These are phyloP conservation scores for Zygosaccharomyces lentus DNA, from an alignment of 805 yeast genomes.

Conservation along the genomic window DNA sequence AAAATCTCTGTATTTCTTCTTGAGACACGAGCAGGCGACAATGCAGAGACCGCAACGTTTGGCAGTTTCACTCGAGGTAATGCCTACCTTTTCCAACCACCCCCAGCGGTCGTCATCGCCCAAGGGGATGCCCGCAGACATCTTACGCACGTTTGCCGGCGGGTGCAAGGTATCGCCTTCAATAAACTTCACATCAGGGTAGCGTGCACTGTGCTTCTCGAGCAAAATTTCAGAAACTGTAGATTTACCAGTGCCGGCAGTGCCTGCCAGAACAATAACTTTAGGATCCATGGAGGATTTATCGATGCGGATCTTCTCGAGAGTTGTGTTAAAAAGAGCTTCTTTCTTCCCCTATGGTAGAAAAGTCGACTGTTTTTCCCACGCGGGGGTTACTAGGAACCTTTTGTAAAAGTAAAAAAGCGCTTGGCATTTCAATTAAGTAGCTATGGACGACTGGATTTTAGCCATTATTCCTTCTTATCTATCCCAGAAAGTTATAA, in stretches of 20 bases:
- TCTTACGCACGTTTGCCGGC: slow-evolving; percentile 65
- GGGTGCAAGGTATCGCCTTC: slow-evolving; percentile 91
- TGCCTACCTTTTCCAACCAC: slow-evolving; percentile 63
- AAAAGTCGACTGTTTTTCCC: neutral
- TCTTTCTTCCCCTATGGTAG: neutral
- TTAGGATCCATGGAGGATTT: slow-evolving; percentile 11
- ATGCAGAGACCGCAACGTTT: slow-evolving; percentile 38
- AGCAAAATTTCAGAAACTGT: slow-evolving; percentile 62
- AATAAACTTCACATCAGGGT: slow-evolving; percentile 51
- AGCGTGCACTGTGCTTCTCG: slow-evolving; percentile 20
- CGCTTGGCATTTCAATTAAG: neutral
- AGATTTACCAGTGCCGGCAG: slow-evolving; percentile 94
- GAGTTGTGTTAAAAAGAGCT: neutral
- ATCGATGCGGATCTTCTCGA: neutral
- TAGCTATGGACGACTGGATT: neutral
- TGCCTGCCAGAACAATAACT: slow-evolving; percentile 79
- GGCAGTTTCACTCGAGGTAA: slow-evolving; percentile 40
- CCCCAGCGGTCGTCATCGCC: slow-evolving; percentile 90
- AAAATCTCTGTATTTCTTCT: slow-evolving; percentile 63
- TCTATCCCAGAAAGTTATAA: slow-evolving; percentile 29
- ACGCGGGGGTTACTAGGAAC: neutral
- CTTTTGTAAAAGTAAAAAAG: neutral
- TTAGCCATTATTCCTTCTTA: neutral
- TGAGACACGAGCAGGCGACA: slow-evolving; percentile 83
- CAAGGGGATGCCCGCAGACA: slow-evolving; percentile 76